phyloP scores from a whole-genome alignment of 345 rosid genomes.

The Eucalyptus pumila region DNA sequence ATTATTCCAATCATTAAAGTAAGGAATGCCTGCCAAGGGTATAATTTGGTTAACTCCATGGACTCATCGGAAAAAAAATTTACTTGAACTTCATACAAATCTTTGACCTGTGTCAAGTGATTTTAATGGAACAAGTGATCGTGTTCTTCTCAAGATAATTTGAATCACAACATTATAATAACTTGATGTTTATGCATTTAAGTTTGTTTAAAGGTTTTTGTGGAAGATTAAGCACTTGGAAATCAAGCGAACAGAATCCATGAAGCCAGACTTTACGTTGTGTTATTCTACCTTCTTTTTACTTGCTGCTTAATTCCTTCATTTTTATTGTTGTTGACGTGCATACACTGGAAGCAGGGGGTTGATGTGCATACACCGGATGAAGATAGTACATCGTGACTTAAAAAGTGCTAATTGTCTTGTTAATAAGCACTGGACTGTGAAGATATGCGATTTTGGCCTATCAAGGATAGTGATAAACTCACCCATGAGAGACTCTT shows the following conservation, averaged over 20 bases:
- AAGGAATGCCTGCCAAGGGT: neutral
- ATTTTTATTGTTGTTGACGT: neutral
- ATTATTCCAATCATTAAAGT: neutral
- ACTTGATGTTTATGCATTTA: neutral
- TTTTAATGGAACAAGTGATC: neutral
- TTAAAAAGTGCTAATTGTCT: constrained; percentile 86
- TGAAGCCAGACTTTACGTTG: neutral
- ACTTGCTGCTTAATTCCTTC: neutral
- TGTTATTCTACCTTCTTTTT: neutral
- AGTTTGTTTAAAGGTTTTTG: neutral
- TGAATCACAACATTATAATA: neutral
- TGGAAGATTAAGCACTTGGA: neutral
- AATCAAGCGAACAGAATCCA: neutral
- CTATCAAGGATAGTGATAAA: constrained; percentile 81
- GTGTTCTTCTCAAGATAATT: neutral
- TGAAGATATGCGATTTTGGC: constrained; percentile 98
- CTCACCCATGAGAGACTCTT: constrained; percentile 54
- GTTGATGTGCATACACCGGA: constrained; percentile 95
- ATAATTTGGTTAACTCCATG: neutral
- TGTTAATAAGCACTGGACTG: constrained; percentile 76
- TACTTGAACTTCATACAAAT: neutral
- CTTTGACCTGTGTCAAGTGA: neutral
- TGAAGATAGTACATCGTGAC: constrained; percentile 94
- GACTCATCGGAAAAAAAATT: neutral
- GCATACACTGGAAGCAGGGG: constrained; percentile 40